phyloP scores from a whole-genome alignment of 2,329 filamentous ascomycete genomes.

The Cryphonectria naterciae region DNA sequence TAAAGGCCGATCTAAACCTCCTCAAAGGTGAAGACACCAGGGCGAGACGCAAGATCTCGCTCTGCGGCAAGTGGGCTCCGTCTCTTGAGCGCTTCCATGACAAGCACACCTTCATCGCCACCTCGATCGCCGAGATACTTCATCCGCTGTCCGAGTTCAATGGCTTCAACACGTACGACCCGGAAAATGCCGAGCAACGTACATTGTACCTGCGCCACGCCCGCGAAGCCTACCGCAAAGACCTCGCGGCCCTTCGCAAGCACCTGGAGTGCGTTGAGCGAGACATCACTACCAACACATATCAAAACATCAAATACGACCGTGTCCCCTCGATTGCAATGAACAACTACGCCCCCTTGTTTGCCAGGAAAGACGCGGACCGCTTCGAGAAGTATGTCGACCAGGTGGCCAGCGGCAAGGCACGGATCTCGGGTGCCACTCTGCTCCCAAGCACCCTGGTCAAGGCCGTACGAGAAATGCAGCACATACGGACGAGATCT shows the following conservation, averaged over 20 bases:
- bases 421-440: constrained; percentile 58
- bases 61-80: constrained; percentile 66
- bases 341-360: constrained; percentile 54
- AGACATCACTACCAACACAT: constrained; percentile 50
- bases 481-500: background rate
- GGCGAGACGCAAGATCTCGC: constrained; percentile 51
- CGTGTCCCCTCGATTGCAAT: constrained; percentile 61
- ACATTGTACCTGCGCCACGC: constrained; percentile 58
- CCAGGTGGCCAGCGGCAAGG: constrained; percentile 51
- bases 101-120: constrained; percentile 59
- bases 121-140: constrained; percentile 60
- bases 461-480: constrained; percentile 27
- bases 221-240: constrained; percentile 57
- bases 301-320: constrained; percentile 59
- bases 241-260: constrained; percentile 56
- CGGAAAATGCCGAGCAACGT: constrained; percentile 39
- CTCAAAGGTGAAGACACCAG: constrained; percentile 45
- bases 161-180: constrained; percentile 39
- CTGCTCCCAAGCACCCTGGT: constrained; percentile 58
- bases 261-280: constrained; percentile 58
- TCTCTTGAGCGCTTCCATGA: constrained; percentile 59
- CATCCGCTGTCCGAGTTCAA: constrained; percentile 43
- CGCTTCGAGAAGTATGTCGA: constrained; percentile 55
- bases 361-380: constrained; percentile 53
- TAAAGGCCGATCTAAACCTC: constrained; percentile 49